Conservation (phyloP, 1,284 basidiomycete genomes). For the Lentinula novae-zelandiae region DNA sequence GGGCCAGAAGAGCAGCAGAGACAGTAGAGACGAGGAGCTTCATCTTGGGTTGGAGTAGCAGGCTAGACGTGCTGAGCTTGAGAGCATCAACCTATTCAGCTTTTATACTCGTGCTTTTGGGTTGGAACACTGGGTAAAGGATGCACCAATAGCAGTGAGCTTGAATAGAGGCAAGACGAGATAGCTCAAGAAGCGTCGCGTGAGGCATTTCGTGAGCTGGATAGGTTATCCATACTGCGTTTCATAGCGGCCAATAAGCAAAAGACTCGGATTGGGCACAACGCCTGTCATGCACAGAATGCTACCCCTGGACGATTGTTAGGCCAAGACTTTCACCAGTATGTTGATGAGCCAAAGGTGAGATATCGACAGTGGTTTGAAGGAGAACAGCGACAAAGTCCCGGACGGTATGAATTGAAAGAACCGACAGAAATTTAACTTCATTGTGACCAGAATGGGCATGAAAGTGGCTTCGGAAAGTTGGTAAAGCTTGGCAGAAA, state of each 20-base stretch:
- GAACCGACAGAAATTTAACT: neutral
- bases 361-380: neutral
- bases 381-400: neutral
- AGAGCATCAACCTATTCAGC: neutral
- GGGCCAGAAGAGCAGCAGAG: conserved; percentile 5
- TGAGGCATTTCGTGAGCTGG: neutral
- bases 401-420: neutral
- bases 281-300: neutral
- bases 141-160: neutral
- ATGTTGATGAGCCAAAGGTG: neutral
- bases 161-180: neutral
- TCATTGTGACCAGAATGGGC: neutral
- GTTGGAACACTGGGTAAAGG: too few species aligned
- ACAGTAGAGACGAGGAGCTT: conserved; percentile 5
- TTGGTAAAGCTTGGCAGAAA: neutral
- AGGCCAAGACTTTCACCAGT: neutral
- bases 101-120: neutral
- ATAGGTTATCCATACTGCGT: neutral
- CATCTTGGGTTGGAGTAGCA: neutral
- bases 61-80: neutral
- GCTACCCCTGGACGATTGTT: neutral
- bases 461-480: neutral
- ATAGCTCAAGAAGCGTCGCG: neutral
- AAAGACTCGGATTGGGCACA: neutral
- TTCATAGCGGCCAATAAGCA: neutral